These are phyloP conservation scores for Phytomonas sp. DNA, from an alignment of 208 protist genomes.

Conservation along the genomic window DNA sequence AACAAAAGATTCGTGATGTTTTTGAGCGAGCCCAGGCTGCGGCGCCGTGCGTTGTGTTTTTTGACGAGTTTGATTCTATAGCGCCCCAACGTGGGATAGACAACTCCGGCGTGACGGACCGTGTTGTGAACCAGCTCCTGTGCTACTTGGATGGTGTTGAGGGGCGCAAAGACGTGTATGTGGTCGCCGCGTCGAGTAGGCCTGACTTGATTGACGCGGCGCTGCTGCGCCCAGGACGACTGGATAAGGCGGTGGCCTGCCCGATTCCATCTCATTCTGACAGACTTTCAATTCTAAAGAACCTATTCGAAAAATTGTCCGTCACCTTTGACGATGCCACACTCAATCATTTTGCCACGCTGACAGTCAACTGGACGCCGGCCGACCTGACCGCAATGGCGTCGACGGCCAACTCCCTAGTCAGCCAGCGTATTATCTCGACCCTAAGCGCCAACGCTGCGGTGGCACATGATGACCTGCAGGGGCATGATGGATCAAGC, in stretches of 20 bases:
- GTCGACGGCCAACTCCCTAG: slow-evolving; percentile 59
- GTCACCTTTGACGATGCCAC: slow-evolving; percentile 57
- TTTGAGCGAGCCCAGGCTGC: slow-evolving; percentile 85
- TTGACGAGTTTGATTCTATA: slow-evolving; percentile 93
- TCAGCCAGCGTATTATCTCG: slow-evolving; percentile 71
- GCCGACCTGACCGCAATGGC: slow-evolving; percentile 73
- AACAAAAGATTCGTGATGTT: slow-evolving; percentile 89
- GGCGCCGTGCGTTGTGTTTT: slow-evolving; percentile 91
- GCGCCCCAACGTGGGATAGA: slow-evolving; percentile 85
- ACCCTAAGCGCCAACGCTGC: slow-evolving; percentile 17
- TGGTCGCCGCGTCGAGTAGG: slow-evolving; percentile 98
- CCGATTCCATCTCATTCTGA: slow-evolving; percentile 74
- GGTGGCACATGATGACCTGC: not conserved
- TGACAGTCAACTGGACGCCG: slow-evolving; percentile 72
- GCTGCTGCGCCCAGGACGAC: slow-evolving; percentile 82
- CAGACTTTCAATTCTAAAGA: slow-evolving; percentile 93
- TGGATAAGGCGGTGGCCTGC: slow-evolving; percentile 85
- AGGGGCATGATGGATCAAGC: slow-evolving; percentile 11
- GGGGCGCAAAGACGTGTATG: slow-evolving; percentile 90
- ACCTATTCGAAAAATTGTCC: slow-evolving; percentile 98
- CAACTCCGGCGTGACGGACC: slow-evolving; percentile 87
- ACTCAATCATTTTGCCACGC: slow-evolving; percentile 35
- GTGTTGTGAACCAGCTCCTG: slow-evolving; percentile 97
- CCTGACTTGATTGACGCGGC: slow-evolving; percentile 97
- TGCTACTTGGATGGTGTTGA: slow-evolving; percentile 98